Percentiles rank a stretch among this genome's conserved stretches.
These are phyloP conservation scores for Colletotrichum musae DNA, from an alignment of 2,329 filamentous ascomycete species.

Conservation along the genomic window DNA sequence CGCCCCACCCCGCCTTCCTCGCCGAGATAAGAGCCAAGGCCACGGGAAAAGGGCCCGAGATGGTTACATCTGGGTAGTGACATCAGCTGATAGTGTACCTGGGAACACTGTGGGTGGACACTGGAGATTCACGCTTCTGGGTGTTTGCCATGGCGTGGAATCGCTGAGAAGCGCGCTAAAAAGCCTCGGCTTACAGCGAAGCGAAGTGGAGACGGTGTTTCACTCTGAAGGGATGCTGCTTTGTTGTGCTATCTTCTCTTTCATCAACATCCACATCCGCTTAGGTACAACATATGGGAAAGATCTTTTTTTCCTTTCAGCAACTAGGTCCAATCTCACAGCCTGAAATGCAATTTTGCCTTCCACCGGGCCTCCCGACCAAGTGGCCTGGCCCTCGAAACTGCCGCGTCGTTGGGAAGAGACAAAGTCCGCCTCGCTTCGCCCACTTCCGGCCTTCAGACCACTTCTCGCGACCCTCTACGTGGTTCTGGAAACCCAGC, in stretches of 20 bases:
- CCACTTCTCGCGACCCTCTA: slow-evolving; percentile 7
- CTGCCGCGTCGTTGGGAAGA: slow-evolving; percentile 1
- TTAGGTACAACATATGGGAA: background rate
- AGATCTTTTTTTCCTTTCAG: slow-evolving; percentile 10
- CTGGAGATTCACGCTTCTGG: background rate
- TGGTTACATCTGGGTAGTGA: slow-evolving; percentile 24
- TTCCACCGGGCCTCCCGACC: background rate
- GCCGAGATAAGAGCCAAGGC: slow-evolving; percentile 3
- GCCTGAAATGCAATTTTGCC: background rate
- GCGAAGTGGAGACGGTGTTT: background rate
- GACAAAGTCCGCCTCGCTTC: slow-evolving; percentile 27
- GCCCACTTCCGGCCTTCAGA: slow-evolving; percentile 15
- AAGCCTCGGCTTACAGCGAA: slow-evolving; percentile 3
- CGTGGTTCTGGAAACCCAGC: background rate
- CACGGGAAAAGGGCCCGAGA: slow-evolving; percentile 5
- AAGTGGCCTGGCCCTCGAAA: background rate
- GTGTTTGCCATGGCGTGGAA: background rate
- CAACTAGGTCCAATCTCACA: background rate
- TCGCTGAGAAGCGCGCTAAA: slow-evolving; percentile 4
- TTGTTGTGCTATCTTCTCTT: no score
- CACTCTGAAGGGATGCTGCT: no score
- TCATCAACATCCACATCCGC: no score
- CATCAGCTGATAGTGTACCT: slow-evolving; percentile 22
- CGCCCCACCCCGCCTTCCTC: background rate
- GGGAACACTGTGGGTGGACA: background rate